Evolutionary conservation across 345 rosid genomes (phyloP), one percentile per base, ranked within the genome.

Genomic region (Kernera saxatilis): DNA sequence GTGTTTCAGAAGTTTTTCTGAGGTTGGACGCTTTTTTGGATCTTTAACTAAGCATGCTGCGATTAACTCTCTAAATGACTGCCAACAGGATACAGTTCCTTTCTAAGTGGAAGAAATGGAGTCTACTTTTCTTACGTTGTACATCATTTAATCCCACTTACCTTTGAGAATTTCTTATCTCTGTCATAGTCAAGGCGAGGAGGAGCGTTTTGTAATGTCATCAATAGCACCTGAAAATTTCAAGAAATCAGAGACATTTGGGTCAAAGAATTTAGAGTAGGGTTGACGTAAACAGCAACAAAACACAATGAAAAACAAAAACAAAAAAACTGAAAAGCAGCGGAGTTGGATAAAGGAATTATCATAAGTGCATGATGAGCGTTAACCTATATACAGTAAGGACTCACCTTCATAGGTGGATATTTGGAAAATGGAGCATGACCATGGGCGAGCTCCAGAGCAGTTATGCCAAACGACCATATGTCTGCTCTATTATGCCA

Each of bases 171-270:
- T 72, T 83, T 86, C 78, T 67, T 88, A 71, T 91, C 96, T 76
- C 96, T 89, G 51, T 87, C 96, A 69, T 87, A 88, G 64, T 91
- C 97, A 59, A 91, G 91, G 11, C 97, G 88, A 43, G 97, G 97
- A 57, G 97, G 97, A 40, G 96, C 96, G 81, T 88, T 87, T 79
- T 91, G 96, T 75, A 91, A 85, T 23, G 93, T 91, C 95, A 91
- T 88, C 73, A 91, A 64, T 75, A 91, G 67, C 72, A 91, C 97
- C 95, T 91, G 76, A 30, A 35, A n/a, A 21, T 27, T 35, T n/a
- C n/a, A 45, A 53, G 50, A 73, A 49, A n/a, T 3, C 13, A 40
- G 7, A 69, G 33, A 40, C 74, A 65, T 35, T 40, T 23, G 36
- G n/a, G 45, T 19, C 2, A 43, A 57, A 43, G 35, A 71, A 8